Conservation (phyloP, 1,284 basidiomycete species). For the Moniliophthora roreri region DNA sequence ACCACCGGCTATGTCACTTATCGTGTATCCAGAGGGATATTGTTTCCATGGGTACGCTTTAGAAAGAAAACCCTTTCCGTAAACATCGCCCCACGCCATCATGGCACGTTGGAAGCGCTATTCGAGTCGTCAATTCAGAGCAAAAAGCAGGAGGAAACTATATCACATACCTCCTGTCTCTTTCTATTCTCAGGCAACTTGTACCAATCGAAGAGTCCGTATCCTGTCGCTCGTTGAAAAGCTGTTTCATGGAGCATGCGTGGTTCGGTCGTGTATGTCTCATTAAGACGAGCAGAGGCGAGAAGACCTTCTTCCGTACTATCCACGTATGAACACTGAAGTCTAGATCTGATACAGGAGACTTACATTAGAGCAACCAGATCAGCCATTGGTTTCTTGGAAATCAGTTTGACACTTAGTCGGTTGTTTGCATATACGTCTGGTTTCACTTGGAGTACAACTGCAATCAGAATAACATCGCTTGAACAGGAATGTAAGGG, state of each 20-base stretch:
- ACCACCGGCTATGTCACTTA: constrained; percentile 52
- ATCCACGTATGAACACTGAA: neutral
- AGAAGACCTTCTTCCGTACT: constrained; percentile 21
- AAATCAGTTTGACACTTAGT: constrained; percentile 27
- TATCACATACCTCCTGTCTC: neutral
- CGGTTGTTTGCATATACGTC: constrained; percentile 34
- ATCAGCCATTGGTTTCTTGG: constrained; percentile 14
- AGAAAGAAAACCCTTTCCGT: neutral
- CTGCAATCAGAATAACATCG: neutral
- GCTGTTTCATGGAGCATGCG: constrained; percentile 6
- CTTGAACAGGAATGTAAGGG: no score
- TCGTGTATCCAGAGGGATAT: constrained; percentile 29
- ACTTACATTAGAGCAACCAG: constrained; percentile 5
- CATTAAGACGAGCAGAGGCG: constrained; percentile 10
- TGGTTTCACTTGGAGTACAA: constrained; percentile 10
- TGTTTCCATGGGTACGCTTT: constrained; percentile 44
- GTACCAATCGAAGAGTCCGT: constrained; percentile 11
- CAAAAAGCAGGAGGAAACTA: no score
- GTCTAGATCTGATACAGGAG: constrained; percentile 19
- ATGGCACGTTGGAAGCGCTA: constrained; percentile 27
- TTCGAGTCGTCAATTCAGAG: neutral
- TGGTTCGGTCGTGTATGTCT: constrained; percentile 5
- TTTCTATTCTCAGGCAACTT: neutral
- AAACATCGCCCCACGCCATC: constrained; percentile 26
- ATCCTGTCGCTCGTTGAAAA: constrained; percentile 12